Percentiles rank a stretch among this genome's conserved stretches.
These are phyloP conservation scores for Xylariales sp. DNA, from an alignment of 2,329 filamentous ascomycete genomes.

Conservation along the genomic window DNA sequence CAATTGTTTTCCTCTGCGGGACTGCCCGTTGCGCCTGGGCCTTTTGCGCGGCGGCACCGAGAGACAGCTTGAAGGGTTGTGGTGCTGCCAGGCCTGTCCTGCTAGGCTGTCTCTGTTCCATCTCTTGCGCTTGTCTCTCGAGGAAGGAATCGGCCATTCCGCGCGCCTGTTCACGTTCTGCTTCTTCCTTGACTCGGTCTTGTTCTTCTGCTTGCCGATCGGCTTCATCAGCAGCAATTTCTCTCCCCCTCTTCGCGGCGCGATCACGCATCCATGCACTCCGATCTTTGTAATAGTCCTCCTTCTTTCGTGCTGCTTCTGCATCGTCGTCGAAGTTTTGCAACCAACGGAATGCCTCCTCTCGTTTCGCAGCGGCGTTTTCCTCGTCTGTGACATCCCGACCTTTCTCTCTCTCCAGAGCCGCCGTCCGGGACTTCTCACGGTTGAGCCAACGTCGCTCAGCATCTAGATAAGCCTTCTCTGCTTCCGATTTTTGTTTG, in stretches of 20 bases:
- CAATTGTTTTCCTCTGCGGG: constrained; percentile 79
- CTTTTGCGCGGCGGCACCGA: constrained; percentile 87
- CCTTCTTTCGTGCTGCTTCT: constrained; percentile 77
- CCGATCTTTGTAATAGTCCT: constrained; percentile 89
- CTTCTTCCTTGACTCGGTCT: constrained; percentile 75
- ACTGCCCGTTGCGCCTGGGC: constrained; percentile 67
- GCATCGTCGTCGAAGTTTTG: constrained; percentile 89
- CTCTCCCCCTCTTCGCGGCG: constrained; percentile 76
- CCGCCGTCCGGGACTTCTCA: constrained; percentile 84
- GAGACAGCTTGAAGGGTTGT: constrained; percentile 89
- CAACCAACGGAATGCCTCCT: constrained; percentile 77
- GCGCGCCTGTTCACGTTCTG: constrained; percentile 80
- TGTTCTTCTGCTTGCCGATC: constrained; percentile 83
- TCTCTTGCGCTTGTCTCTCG: constrained; percentile 82
- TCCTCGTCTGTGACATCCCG: constrained; percentile 81
- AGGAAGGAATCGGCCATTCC: constrained; percentile 93
- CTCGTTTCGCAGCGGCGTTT: constrained; percentile 70
- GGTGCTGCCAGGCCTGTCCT: constrained; percentile 63
- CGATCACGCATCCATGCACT: constrained; percentile 87
- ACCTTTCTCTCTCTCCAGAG: constrained; percentile 84
- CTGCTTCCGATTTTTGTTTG: constrained; percentile 79
- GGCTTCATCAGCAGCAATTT: constrained; percentile 81
- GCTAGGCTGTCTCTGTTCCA: constrained; percentile 62
- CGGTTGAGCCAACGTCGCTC: constrained; percentile 92
- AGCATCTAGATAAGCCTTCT: constrained; percentile 85